A percentile compares a stretch with the other conserved stretches of the same genome.
Conservation (phyloP, 306 rosid genomes). For the Abrus precatorius region DNA sequence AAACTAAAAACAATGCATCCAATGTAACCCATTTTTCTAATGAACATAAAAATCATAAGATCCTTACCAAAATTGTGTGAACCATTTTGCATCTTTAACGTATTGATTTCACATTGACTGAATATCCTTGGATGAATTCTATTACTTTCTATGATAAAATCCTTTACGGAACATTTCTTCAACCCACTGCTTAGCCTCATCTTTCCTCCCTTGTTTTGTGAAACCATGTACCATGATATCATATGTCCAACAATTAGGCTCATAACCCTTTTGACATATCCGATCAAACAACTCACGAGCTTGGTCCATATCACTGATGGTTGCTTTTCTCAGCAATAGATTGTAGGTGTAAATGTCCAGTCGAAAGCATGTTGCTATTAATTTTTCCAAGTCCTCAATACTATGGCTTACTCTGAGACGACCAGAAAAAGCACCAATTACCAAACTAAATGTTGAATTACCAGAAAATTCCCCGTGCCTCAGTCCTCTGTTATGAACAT, state of each 20-base stretch:
- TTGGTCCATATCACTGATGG: conserved; percentile 54
- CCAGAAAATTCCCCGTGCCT: conserved; percentile 50
- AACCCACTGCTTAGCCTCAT: conserved; percentile 64
- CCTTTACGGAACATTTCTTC: conserved; percentile 65
- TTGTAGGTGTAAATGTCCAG: conserved; percentile 71
- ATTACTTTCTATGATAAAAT: conserved; percentile 48
- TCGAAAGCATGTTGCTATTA: conserved; percentile 74
- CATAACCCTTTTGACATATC: conserved; percentile 67
- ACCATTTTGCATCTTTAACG: conserved; percentile 40
- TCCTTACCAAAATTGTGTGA: conserved; percentile 55
- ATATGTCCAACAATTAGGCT: conserved; percentile 75
- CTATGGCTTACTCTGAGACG: conserved; percentile 49
- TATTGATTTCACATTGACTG: background rate
- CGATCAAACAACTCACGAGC: conserved; percentile 64
- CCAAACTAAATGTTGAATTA: conserved; percentile 57
- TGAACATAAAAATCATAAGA: conserved; percentile 22
- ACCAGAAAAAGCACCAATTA: conserved; percentile 76
- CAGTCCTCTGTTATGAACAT: conserved; percentile 57
- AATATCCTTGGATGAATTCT: conserved; percentile 37
- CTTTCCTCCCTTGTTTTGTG: conserved; percentile 62
- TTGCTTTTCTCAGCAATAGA: conserved; percentile 64
- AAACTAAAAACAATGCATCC: conserved; percentile 42
- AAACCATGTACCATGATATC: conserved; percentile 67
- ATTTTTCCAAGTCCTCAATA: conserved; percentile 63
- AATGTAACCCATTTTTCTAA: conserved; percentile 33